Evolutionary conservation across 208 protist species (phyloP).

Genomic region (Leptomonas seymouri): DNA sequence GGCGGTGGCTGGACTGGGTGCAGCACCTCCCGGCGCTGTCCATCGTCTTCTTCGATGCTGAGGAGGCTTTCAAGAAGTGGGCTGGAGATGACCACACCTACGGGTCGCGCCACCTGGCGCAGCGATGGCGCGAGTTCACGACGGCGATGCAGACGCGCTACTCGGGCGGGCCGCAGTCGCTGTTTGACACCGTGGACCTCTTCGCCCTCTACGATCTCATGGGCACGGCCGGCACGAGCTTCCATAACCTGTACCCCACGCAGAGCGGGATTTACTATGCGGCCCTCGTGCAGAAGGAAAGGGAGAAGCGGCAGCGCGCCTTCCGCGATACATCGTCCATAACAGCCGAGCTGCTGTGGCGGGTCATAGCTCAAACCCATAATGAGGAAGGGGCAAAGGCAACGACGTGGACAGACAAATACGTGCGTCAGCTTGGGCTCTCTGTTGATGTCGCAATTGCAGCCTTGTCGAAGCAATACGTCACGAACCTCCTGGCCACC

Average conservation of each 20-base stretch:
- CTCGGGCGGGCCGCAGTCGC: slow-evolving; percentile 33
- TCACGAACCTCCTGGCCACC: slow-evolving; percentile 1
- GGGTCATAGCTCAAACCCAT: background rate
- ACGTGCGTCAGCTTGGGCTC: slow-evolving; percentile 21
- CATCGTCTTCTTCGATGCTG: slow-evolving; percentile 93
- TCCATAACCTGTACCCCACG: slow-evolving; percentile 68
- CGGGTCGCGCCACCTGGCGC: slow-evolving; percentile 87
- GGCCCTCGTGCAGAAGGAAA: slow-evolving; percentile 43
- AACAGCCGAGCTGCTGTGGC: slow-evolving; percentile 27
- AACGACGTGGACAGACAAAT: background rate
- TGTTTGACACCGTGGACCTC: slow-evolving; percentile 54
- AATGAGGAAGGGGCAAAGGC: background rate
- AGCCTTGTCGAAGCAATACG: slow-evolving; percentile 3
- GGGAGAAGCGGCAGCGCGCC: slow-evolving; percentile 18
- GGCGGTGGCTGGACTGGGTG: slow-evolving; percentile 42
- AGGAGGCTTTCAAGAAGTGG: slow-evolving; percentile 93
- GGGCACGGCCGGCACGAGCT: slow-evolving; percentile 51
- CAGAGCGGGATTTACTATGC: slow-evolving; percentile 57
- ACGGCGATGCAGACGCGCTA: slow-evolving; percentile 28
- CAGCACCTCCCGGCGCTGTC: slow-evolving; percentile 57
- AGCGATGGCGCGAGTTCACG: slow-evolving; percentile 33
- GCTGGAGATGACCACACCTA: slow-evolving; percentile 88
- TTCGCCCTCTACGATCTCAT: slow-evolving; percentile 91
- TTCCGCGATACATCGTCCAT: slow-evolving; percentile 17
- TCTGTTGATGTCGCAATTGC: slow-evolving; percentile 18